Evolutionary conservation across 306 rosid genomes (phyloP), one percentile per base, ranked within the genome.

Genomic region (Prunus mume): DNA sequence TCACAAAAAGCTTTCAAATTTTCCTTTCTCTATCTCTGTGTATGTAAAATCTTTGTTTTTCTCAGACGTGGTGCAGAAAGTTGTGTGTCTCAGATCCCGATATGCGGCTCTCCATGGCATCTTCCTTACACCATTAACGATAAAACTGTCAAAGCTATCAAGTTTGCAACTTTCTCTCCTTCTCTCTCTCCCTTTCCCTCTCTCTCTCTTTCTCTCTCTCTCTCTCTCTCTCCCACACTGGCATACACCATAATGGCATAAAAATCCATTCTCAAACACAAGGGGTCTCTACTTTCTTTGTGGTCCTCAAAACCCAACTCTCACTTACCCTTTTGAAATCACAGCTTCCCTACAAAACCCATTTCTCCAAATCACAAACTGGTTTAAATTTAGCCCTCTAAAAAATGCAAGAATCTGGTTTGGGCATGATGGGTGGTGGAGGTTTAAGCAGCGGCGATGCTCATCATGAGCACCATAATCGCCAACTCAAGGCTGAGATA

Each of bases 31-130:
- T 89, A 73, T 86, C 84, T 78, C n/a, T 69, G 83, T 71, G 80
- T 69, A 81, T 73, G 95, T 83, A 83, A 88, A 79, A 86, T 89
- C 96, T 83, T 80, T 87, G 93, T 82, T 81, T 75, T 62, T 45
- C 80, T 81, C 89, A 86, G 86, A 85, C 56, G 64, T 72, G 74
- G 77, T 83, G 83, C 94, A 86, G 92, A 89, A 88, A 93, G 93
- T 82, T 84, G 76, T 58, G 76, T 71, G 71, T 87, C 87, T 83
- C 98, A 78, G 94, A 93, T 93, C 97, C 97, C 94, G 41, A 93
- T 85, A 89, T 12, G 43, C 80, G 41, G 85, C 34, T 10, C 9
- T 19, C 34, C 54, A 43, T 41, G 52, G 47, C 56, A 65, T 83
- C 62, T 61, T 57, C 72, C 41, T 55, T 52, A 24, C 71, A 50